Percentiles rank a stretch among this genome's conserved stretches.
Conservation (phyloP, 129 eudicot species). For the Flaveria robusta region DNA sequence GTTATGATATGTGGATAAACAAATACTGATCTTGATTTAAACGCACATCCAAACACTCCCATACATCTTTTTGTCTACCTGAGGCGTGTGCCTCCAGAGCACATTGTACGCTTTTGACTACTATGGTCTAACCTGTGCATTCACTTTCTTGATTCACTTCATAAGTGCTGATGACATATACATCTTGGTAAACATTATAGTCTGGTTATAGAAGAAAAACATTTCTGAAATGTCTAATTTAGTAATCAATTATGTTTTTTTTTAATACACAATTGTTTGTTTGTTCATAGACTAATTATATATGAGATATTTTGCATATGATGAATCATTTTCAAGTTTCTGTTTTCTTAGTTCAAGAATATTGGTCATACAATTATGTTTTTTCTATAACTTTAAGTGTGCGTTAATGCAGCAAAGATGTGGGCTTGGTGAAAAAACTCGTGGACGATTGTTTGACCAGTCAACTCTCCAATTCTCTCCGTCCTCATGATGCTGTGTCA, state of each 20-base stretch:
- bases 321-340: neutral
- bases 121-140: neutral
- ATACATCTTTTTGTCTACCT: neutral
- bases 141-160: slow-evolving; percentile 6
- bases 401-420: slow-evolving; percentile 78
- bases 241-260: neutral
- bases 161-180: neutral
- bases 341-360: too few relatives aligned
- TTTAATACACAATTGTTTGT: too few relatives aligned
- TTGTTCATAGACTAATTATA: slow-evolving; percentile 1
- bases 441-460: slow-evolving; percentile 79
- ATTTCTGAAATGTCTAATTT: neutral
- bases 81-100: too few relatives aligned
- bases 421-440: slow-evolving; percentile 79
- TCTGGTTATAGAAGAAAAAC: neutral
- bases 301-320: neutral
- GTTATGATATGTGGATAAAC: neutral
- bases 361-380: too few relatives aligned
- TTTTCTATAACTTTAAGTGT: slow-evolving; percentile 1
- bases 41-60: too few relatives aligned
- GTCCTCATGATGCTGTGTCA: slow-evolving; percentile 98
- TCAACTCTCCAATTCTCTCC: slow-evolving; percentile 76
- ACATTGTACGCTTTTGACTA: neutral
- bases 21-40: too few relatives aligned
- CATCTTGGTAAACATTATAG: neutral